Conservation (phyloP, 2,329 filamentous ascomycete species). For the Calonectria henricotiae region DNA sequence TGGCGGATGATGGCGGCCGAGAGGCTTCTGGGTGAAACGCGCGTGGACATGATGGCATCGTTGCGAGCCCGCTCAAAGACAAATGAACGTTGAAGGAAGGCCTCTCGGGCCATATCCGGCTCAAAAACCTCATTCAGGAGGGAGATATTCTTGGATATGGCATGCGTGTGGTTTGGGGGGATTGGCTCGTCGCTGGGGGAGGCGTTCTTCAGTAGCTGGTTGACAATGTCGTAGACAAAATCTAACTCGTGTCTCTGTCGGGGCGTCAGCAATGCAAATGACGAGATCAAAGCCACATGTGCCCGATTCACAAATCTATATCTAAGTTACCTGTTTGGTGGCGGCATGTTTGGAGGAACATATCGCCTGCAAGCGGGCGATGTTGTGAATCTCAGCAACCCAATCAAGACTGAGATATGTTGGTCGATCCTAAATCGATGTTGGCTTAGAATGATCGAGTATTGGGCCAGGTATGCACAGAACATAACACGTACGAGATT, state of each 20-base stretch:
- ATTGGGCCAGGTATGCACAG: background rate
- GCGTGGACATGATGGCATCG: conserved; percentile 51
- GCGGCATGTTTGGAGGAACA: conserved; percentile 55
- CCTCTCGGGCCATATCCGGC: conserved; percentile 68
- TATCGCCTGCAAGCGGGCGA: conserved; percentile 64
- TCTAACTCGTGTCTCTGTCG: conserved; percentile 62
- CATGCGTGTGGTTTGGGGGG: conserved; percentile 54
- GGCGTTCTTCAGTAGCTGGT: conserved; percentile 64
- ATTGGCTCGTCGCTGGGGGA: conserved; percentile 56
- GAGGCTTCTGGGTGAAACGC: conserved; percentile 50
- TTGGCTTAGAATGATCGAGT: background rate
- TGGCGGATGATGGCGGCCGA: conserved; percentile 65
- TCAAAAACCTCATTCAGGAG: conserved; percentile 65
- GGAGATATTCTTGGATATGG: conserved; percentile 65
- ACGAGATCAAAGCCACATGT: no score
- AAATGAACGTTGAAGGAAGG: conserved; percentile 77
- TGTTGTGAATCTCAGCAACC: conserved; percentile 63
- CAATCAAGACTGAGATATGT: conserved; percentile 60
- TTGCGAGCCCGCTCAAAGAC: conserved; percentile 74
- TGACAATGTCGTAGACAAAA: conserved; percentile 67
- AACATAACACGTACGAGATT: conserved; percentile 65
- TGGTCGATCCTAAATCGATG: conserved; percentile 55
- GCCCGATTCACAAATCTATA: no score
- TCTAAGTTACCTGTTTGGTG: conserved; percentile 60
- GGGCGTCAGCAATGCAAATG: background rate